These are phyloP conservation scores for Scheffersomyces spartinae DNA, from an alignment of 805 yeast genomes.

Conservation along the genomic window DNA sequence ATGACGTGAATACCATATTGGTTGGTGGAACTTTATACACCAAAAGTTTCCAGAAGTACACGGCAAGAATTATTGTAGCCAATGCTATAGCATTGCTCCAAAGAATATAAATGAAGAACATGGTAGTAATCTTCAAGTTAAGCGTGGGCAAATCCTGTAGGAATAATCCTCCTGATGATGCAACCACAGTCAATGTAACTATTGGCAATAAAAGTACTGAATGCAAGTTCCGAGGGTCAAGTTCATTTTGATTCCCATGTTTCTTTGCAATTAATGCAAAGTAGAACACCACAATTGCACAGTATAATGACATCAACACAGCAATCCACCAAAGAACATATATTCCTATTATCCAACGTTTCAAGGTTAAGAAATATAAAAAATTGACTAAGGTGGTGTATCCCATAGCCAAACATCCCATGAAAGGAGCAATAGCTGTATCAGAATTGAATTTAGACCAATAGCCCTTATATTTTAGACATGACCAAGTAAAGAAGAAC, in stretches of 20 bases:
- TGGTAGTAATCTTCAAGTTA: conserved; percentile 38
- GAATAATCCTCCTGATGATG: conserved; percentile 58
- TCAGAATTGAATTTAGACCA: conserved; percentile 18
- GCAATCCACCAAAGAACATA: conserved; percentile 72
- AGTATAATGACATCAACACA: conserved; percentile 38
- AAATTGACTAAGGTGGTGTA: conserved; percentile 51
- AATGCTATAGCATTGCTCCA: conserved; percentile 62
- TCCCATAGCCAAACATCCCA: conserved; percentile 82
- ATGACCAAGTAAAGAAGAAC: conserved; percentile 28
- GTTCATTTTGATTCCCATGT: conserved; percentile 10
- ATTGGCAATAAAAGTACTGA: conserved; percentile 59
- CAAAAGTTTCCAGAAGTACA: conserved; percentile 50
- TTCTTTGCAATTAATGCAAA: conserved; percentile 33
- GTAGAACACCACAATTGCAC: conserved; percentile 51
- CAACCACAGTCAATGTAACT: conserved; percentile 69
- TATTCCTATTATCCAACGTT: conserved; percentile 34
- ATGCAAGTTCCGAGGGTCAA: conserved; percentile 26
- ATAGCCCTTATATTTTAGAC: conserved; percentile 17
- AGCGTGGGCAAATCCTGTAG: conserved; percentile 28
- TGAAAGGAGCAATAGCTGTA: conserved; percentile 42
- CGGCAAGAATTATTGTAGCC: conserved; percentile 42
- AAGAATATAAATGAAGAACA: conserved; percentile 42
- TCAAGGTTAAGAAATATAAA: conserved; percentile 34
- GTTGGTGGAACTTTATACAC: conserved; percentile 49
- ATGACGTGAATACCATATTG: conserved; percentile 46